phyloP scores from a whole-genome alignment of 1,284 basidiomycete genomes.

The Porphyrellus sp. region DNA sequence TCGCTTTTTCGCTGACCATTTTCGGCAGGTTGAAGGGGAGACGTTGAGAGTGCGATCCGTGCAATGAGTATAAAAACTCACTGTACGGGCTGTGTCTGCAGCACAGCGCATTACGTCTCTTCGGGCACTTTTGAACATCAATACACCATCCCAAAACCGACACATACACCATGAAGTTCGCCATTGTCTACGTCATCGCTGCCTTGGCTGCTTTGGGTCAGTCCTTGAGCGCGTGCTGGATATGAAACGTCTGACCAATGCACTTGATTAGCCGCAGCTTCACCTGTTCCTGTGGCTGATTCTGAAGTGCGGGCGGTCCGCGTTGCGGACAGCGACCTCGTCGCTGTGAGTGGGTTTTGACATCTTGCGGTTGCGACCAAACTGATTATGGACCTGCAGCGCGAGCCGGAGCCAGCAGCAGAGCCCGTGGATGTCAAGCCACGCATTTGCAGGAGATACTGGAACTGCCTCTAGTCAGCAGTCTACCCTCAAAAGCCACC shows the following conservation, averaged over 20 bases:
- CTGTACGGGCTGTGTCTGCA: background rate
- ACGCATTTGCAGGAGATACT: conserved; percentile 11
- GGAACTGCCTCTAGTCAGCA: conserved; percentile 8
- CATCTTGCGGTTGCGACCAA: background rate
- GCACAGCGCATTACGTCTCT: background rate
- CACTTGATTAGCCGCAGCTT: conserved; percentile 23
- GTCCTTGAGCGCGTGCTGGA: conserved; percentile 2
- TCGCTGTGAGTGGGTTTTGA: conserved; percentile 14
- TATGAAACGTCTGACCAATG: background rate
- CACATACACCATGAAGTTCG: conserved; percentile 30
- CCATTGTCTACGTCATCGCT: conserved; percentile 31
- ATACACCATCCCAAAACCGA: conserved; percentile 27
- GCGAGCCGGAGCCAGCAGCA: conserved; percentile 18
- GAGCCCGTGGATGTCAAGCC: conserved; percentile 8
- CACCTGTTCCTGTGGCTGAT: conserved; percentile 24
- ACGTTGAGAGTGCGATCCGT: background rate
- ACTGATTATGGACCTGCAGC: conserved; percentile 20
- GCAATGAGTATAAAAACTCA: conserved; percentile 27
- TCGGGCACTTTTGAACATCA: conserved; percentile 23
- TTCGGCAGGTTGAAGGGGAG: conserved; percentile 29
- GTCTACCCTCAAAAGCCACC: background rate
- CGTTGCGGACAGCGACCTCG: background rate
- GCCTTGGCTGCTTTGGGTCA: conserved; percentile 26
- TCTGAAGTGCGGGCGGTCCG: background rate
- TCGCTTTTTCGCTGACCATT: conserved; percentile 20